Base-by-base conservation (phyloP, 305 asterid species). In the Petunia hybrid region DNA sequence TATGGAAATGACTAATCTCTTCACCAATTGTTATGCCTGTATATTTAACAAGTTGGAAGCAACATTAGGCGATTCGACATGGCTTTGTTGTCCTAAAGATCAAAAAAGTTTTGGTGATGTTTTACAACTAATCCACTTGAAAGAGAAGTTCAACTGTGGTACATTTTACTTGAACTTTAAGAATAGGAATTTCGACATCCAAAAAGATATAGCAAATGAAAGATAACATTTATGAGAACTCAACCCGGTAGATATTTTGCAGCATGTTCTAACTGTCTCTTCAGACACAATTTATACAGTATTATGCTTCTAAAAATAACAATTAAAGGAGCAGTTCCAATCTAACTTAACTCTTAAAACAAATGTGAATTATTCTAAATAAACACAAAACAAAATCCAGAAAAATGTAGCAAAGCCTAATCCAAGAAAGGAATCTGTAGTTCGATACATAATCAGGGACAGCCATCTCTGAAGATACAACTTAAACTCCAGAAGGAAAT, bases 251-350 rank as follows among this genome's bases (percentile, higher is more conserved):
- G 79, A 43, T 36, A 38, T 53, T 39, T 53, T 14, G 38, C 48
- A 74, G 79, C 38, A 74, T 74, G 64, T 53, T 74, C 79, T 53
- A 73, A 53, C 78, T 46, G 36, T 74, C 64, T 74, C 79, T 74
- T 4, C 64, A 14, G 63, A 74, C 79, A 53, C 64, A 53, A 53
- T 74, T 74, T 74, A 53, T 74, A 74, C 65, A 74, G 38, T 74
- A 74, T 74, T n/a, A 36, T 31, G 36, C 64, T 39, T 43, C 65
- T 74, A 53, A 53, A 53, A 14, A 55, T 38, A 43, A 51, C 31
- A 43, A 74, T 74, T 36, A 53, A 74, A 53, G 38, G 45, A 53
- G 55, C 65, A 53, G 38, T 53, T 74, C 64, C 64, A 74, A 56
- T 74, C 79, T 74, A 74, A 74, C 79, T 53, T 53, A 53, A 53